Percentiles rank a stretch among this genome's conserved stretches.
These are phyloP conservation scores for Carex cristatella DNA, from an alignment of 176 grass and related monocot genomes.

Conservation along the genomic window DNA sequence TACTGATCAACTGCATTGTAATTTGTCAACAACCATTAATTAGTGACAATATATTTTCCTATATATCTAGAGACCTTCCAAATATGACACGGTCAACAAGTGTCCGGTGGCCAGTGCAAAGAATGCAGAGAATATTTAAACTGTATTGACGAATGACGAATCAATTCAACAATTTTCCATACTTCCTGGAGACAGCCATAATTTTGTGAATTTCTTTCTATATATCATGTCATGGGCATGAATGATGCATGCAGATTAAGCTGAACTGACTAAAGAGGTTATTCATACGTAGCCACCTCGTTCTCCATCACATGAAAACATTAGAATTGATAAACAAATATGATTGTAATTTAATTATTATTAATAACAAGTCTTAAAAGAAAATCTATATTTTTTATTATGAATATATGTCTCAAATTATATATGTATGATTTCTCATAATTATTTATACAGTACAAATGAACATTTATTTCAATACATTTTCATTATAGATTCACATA, in stretches of 20 bases:
- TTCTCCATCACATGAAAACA: conserved; percentile 13
- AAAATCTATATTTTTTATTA: too few species aligned
- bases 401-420: too few species aligned
- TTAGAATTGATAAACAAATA: too few species aligned
- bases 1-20: background rate
- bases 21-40: background rate
- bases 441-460: too few species aligned
- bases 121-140: too few species aligned
- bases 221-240: conserved; percentile 10
- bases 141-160: background rate
- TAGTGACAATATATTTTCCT: background rate
- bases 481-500: too few species aligned
- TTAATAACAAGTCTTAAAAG: too few species aligned
- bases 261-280: conserved; percentile 9
- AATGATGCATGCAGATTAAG: background rate
- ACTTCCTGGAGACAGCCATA: background rate
- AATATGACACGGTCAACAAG: background rate
- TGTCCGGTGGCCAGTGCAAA: background rate
- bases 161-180: background rate
- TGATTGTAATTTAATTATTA: too few species aligned
- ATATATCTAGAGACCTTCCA: background rate
- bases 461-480: too few species aligned
- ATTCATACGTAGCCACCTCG: background rate
- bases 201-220: background rate
- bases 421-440: too few species aligned